Evolutionary conservation across 2,329 filamentous ascomycete species (phyloP).

Genomic region (Claviceps sorghi): DNA sequence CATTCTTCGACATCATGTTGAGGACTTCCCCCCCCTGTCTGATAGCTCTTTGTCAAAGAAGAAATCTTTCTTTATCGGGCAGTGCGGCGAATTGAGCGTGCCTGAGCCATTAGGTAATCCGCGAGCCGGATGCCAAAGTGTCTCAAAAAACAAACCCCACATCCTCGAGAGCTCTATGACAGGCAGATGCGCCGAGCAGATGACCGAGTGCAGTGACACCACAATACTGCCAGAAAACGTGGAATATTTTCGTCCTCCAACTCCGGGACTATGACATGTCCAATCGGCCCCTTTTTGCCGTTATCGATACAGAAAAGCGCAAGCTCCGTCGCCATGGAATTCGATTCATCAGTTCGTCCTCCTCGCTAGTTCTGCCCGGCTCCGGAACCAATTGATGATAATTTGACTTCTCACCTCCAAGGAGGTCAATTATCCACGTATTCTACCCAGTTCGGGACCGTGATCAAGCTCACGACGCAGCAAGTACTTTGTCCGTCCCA

Average conservation of each 20-base stretch:
- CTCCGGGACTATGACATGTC: not conserved
- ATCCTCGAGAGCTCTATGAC: not conserved
- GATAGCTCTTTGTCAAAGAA: not conserved
- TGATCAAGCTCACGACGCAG: too few relatives aligned
- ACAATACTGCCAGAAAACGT: slow-evolving; percentile 2
- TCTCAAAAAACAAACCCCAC: not conserved
- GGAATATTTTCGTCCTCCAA: not conserved
- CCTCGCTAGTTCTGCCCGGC: not conserved
- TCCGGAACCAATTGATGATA: too few relatives aligned
- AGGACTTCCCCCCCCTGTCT: not conserved
- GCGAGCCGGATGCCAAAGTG: not conserved
- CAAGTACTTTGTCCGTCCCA: not conserved
- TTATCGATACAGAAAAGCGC: not conserved
- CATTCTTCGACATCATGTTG: not conserved
- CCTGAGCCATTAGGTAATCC: not conserved
- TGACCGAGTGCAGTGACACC: not conserved
- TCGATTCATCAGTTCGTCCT: not conserved
- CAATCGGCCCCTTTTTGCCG: not conserved
- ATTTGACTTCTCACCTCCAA: too few relatives aligned
- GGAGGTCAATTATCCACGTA: too few relatives aligned
- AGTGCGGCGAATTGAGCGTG: not conserved
- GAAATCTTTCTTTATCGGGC: not conserved
- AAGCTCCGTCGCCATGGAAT: not conserved
- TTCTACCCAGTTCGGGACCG: not conserved
- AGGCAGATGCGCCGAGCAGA: not conserved